Evolutionary conservation across 129 eudicot species (phyloP), one percentile per base, ranked within the genome.

Genomic region (Helichrysum umbraculigerum): DNA sequence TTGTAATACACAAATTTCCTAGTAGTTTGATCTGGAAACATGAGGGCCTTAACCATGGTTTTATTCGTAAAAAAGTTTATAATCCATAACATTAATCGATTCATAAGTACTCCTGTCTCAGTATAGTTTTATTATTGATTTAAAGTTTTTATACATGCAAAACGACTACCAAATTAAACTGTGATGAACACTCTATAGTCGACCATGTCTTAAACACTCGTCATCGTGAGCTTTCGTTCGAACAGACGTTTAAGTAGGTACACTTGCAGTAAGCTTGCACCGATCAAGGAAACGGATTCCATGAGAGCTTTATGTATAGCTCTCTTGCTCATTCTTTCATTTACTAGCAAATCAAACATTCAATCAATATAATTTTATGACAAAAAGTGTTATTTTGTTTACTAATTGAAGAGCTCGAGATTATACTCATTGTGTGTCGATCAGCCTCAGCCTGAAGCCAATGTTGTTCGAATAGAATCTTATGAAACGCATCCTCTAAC

Each of bases 361-460:
- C 29, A 3, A 32, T 21, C 15, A 63, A 28, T 17, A 29, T 61
- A 61, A 6, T 3, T 61, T 4, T 11, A 20, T 4, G 22, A 35
- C 39, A 0, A 8, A 0, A 8, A 8, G 28, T 9, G 12, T 9
- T 9, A 41, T 2, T 41, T 41, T 10, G 47, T 41, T 2, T 41
- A 41, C 47, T 9, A 9, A 41, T 41, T 3, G 14, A 72, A 63
- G 50, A 20, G 22, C 14, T 25, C 17, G 10, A 50, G 52, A 57
- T 34, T 59, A 51, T 28, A 94, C 98, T 83, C 79, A 86, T 60
- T 68, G 88, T 85, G 68, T 91, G 98, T 28, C 98, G 90, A 66
- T 91, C 92, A 17, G 93, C 89, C 79, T 94, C 93, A 10, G 98
- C 97, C 82, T 83, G 85, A 8, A 94, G 85, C 96, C 97, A 91